Conservation (phyloP, 2,329 filamentous ascomycete species). For the Paecilomyces variotii region DNA sequence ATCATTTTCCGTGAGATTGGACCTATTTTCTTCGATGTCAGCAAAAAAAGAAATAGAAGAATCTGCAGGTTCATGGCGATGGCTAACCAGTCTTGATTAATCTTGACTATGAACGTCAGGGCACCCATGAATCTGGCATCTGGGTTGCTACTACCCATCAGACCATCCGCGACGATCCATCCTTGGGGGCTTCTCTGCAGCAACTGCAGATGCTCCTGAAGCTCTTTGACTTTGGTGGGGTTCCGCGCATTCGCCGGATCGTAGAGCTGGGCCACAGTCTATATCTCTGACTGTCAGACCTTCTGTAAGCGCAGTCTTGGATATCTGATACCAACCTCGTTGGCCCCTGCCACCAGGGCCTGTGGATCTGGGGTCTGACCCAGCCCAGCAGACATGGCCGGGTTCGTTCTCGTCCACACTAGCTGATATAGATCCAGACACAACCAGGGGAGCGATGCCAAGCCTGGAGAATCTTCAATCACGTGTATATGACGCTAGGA, state of each 20-base stretch:
- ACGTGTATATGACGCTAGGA: conserved; percentile 15
- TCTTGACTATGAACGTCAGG: conserved; percentile 85
- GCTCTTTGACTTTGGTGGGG: conserved; percentile 38
- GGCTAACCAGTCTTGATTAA: conserved; percentile 73
- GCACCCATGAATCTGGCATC: conserved; percentile 88
- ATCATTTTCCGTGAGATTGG: conserved; percentile 27
- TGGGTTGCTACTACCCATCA: conserved; percentile 61
- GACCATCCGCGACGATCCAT: conserved; percentile 74
- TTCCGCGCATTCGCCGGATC: conserved; percentile 37
- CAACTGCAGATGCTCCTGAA: conserved; percentile 67
- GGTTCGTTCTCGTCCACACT: conserved; percentile 9
- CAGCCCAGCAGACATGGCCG: conserved; percentile 20
- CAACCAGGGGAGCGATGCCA: conserved; percentile 8
- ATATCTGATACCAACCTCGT: conserved; percentile 13
- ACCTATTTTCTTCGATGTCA: conserved; percentile 16
- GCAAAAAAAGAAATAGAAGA: not conserved
- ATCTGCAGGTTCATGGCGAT: not conserved
- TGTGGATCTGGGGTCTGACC: conserved; percentile 16
- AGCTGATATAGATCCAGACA: conserved; percentile 10
- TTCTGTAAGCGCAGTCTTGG: not conserved
- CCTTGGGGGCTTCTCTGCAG: conserved; percentile 73
- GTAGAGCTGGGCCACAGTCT: conserved; percentile 36
- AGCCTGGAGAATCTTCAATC: conserved; percentile 15
- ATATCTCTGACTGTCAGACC: not conserved
- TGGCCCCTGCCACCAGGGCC: conserved; percentile 21